Evolutionary conservation across 2,329 filamentous ascomycete species (phyloP).

Genomic region (Alternaria arbusti): DNA sequence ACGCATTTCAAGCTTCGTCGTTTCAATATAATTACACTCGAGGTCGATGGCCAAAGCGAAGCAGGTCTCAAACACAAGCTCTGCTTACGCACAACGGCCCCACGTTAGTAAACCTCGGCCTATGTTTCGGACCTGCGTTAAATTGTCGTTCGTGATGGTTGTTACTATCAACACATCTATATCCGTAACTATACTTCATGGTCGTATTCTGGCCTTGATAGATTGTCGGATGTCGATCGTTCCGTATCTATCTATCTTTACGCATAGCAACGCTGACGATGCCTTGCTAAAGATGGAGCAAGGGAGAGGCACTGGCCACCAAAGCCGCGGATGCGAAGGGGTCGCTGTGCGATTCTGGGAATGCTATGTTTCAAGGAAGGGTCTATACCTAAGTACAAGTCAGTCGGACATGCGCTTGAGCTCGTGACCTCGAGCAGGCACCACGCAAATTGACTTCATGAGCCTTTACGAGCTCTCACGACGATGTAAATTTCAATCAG

Average conservation of each 20-base stretch:
- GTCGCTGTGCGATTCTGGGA: not conserved
- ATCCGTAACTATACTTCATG: not conserved
- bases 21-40: not conserved
- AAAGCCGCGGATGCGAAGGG: not conserved
- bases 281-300: not conserved
- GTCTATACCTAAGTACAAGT: not conserved
- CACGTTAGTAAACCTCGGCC: constrained; percentile 2
- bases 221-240: not conserved
- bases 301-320: not conserved
- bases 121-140: not conserved
- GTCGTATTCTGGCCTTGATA: not conserved
- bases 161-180: not conserved
- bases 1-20: not conserved
- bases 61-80: not conserved
- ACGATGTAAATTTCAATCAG: not conserved
- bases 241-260: not conserved
- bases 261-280: not conserved
- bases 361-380: not conserved
- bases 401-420: not conserved
- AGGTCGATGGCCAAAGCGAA: not conserved
- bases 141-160: not conserved
- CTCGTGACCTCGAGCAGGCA: not conserved
- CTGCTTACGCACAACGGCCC: constrained; percentile 9
- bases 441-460: not conserved
- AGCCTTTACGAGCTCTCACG: not conserved